Evolutionary conservation across 306 rosid species (phyloP).

Genomic region (Quillaja saponaria): DNA sequence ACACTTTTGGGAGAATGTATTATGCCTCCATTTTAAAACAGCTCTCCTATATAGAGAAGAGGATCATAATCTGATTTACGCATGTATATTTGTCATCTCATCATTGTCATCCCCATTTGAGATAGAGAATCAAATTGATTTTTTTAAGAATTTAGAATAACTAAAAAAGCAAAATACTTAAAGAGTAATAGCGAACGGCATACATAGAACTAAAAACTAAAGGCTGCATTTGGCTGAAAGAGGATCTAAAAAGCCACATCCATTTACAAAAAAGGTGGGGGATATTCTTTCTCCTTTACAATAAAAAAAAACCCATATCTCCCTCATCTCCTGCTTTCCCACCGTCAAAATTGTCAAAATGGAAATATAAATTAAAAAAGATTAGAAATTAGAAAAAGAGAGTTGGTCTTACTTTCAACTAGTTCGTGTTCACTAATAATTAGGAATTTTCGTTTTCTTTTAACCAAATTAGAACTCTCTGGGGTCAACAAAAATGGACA

Average conservation of each 20-base stretch:
- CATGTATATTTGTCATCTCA: slow-evolving; percentile 17
- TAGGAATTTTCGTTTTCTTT: not conserved
- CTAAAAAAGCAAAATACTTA: not conserved
- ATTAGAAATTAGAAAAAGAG: not conserved
- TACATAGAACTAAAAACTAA: slow-evolving; percentile 29
- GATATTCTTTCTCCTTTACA: slow-evolving; percentile 38
- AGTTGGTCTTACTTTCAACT: not conserved
- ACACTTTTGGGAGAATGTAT: too few species aligned
- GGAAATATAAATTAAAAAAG: too few species aligned
- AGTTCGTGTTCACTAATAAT: not conserved
- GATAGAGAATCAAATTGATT: not conserved
- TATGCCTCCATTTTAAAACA: too few species aligned
- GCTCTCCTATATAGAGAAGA: too few species aligned
- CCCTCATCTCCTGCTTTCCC: not conserved
- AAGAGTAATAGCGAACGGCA: slow-evolving; percentile 23
- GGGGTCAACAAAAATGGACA: slow-evolving; percentile 91
- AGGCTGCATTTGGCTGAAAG: slow-evolving; percentile 40
- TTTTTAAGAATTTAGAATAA: slow-evolving; percentile 12
- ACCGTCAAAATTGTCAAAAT: slow-evolving; percentile 24
- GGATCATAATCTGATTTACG: slow-evolving; percentile 38
- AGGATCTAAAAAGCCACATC: slow-evolving; percentile 50
- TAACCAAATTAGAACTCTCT: slow-evolving; percentile 61
- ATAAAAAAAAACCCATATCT: slow-evolving; percentile 35
- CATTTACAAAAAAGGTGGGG: slow-evolving; percentile 42
- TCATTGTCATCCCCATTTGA: slow-evolving; percentile 7